A percentile compares a stretch with the other conserved stretches of the same genome.
Evolutionary conservation across 2,329 filamentous ascomycete species (phyloP).

Genomic region (Stemphylium beticola): DNA sequence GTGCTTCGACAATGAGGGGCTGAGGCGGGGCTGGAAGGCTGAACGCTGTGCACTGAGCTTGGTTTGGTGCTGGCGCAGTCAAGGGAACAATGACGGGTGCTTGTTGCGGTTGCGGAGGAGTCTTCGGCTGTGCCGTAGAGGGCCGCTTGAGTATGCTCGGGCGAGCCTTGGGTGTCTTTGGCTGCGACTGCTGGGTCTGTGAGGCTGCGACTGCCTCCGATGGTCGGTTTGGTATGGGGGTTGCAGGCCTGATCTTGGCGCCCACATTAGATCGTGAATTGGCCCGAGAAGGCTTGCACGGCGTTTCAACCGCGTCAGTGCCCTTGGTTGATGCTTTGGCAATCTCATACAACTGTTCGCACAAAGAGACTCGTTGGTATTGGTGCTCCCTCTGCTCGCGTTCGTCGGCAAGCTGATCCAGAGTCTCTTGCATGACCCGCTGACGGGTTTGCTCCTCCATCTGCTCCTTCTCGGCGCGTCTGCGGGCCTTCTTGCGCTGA

Average conservation of each 20-base stretch:
- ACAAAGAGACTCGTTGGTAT: neutral
- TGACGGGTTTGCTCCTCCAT: conserved; percentile 15
- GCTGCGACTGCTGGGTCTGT: conserved; percentile 14
- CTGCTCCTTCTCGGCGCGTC: conserved; percentile 30
- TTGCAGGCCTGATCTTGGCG: conserved; percentile 34
- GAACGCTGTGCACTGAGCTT: conserved; percentile 10
- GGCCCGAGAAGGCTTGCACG: conserved; percentile 9
- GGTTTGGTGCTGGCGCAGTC: neutral
- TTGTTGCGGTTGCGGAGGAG: conserved; percentile 10
- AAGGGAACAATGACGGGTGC: neutral
- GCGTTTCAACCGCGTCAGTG: conserved; percentile 1
- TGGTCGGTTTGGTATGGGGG: conserved; percentile 9
- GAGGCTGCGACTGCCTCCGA: neutral
- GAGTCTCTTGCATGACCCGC: conserved; percentile 15
- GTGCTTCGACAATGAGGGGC: neutral
- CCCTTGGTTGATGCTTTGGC: neutral
- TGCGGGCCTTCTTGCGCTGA: conserved; percentile 35
- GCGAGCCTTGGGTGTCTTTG: conserved; percentile 18
- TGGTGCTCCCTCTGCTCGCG: conserved; percentile 7
- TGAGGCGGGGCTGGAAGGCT: conserved; percentile 16
- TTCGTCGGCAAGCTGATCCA: conserved; percentile 12
- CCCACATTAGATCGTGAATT: conserved; percentile 38
- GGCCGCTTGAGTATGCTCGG: conserved; percentile 16
- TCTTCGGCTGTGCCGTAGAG: conserved; percentile 13
- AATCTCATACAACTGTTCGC: conserved; percentile 1